These are phyloP conservation scores for Fusarium duplospermum DNA, from an alignment of 2,329 filamentous ascomycete genomes.

Conservation along the genomic window DNA sequence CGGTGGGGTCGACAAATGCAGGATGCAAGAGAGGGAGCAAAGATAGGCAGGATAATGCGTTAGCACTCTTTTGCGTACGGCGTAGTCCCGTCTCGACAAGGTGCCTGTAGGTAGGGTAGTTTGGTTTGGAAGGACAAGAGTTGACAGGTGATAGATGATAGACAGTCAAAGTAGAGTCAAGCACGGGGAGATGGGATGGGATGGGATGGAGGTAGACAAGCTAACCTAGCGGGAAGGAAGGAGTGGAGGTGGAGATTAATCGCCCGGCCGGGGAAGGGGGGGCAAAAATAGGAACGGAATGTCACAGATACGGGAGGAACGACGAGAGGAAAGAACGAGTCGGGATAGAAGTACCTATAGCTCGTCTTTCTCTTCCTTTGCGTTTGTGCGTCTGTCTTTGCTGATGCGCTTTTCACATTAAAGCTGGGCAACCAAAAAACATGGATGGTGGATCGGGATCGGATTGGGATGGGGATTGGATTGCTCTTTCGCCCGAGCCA, in stretches of 20 bases:
- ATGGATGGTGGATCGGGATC: slow-evolving; percentile 10
- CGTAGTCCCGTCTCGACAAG: slow-evolving; percentile 25
- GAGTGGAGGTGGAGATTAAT: slow-evolving; percentile 10
- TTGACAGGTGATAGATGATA: slow-evolving; percentile 10
- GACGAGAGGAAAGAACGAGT: background rate
- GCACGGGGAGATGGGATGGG: background rate
- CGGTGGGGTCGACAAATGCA: slow-evolving; percentile 41
- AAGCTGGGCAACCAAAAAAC: slow-evolving; percentile 7
- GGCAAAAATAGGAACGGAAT: background rate
- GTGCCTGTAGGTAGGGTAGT: slow-evolving; percentile 2
- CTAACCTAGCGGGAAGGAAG: background rate
- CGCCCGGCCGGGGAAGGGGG: background rate
- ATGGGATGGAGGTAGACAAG: slow-evolving; percentile 6
- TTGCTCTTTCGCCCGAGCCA: slow-evolving; percentile 2
- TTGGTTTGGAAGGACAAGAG: slow-evolving; percentile 3
- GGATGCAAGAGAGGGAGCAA: slow-evolving; percentile 35
- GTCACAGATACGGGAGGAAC: slow-evolving; percentile 2
- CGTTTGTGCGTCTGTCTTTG: slow-evolving; percentile 14
- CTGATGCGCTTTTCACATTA: background rate
- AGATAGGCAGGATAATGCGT: slow-evolving; percentile 18
- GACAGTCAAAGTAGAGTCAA: background rate
- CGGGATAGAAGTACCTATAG: slow-evolving; percentile 9
- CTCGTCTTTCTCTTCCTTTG: background rate
- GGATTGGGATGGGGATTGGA: background rate
- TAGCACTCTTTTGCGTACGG: slow-evolving; percentile 26